Evolutionary conservation across 2,329 filamentous ascomycete genomes (phyloP), one percentile per base, ranked within the genome.

Genomic region (Cordyceps fumosorosea): DNA sequence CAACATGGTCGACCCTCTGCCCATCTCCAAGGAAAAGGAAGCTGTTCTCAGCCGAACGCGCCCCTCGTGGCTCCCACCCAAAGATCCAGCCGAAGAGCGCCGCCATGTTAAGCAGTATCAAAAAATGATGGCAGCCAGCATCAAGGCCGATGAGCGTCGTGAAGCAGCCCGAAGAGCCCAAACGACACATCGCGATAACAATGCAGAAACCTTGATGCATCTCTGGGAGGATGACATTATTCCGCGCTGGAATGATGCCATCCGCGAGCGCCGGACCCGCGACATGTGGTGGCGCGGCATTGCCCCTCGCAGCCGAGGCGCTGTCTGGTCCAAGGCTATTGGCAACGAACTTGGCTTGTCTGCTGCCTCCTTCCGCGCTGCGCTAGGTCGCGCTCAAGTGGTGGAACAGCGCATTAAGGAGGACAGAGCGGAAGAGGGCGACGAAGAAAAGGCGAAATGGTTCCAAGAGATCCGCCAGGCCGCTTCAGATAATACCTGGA

Each of bases 31-130:
- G 73, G 90, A 95, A 75, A 95, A 95, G 72, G 89, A 93, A 69
- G 90, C 90, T 3, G 89, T 93, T 2, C 79, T 95, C 24, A 91
- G 89, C 26, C 82, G 91, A 20, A 95, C 90, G 2, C 82, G 90
- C 44, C 90, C 90, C 0, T 92, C 89, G 1, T 95, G 91, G 91
- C 78, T 95, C 2, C 90, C 91, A 0, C 90, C 90, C 1, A 95
- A 95, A 75, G 87, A 95, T 66, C 93, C 91, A 2, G 89, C 89
- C 60, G 95, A 99, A 74, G 95, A 99, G 77, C 90, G 85, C 72
- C 88, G 88, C 67, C 95, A 99, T 74, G 73, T 99, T 66, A 92
- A 85, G 69, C 87, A 95, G 72, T 95, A 93, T 71, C 88, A 93
- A 75, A 86, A 83, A 73, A 93, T 95, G 89, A 90, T 93, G 88